phyloP scores from a whole-genome alignment of 345 rosid genomes.

The Schrenkiella parvula region DNA sequence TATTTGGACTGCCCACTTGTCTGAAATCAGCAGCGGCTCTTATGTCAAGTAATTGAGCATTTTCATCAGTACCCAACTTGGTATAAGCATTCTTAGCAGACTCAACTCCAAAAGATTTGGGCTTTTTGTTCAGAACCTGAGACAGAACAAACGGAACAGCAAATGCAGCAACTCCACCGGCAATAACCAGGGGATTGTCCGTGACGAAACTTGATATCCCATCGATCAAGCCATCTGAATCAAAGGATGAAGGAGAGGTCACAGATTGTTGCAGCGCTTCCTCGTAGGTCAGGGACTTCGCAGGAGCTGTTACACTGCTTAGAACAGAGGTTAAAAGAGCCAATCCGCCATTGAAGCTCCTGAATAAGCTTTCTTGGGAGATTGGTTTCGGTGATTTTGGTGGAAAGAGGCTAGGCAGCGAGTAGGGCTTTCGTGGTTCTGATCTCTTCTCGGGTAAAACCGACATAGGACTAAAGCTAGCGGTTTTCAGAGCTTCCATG shows the following conservation, averaged over 20 bases:
- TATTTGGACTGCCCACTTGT: constrained; percentile 71
- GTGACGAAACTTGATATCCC: constrained; percentile 45
- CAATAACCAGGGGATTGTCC: constrained; percentile 69
- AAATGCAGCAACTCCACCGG: constrained; percentile 61
- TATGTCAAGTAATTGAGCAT: constrained; percentile 74
- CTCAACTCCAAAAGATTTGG: constrained; percentile 80
- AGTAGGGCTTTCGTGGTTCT: constrained; percentile 46
- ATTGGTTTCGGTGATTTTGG: constrained; percentile 34
- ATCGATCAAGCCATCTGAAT: constrained; percentile 44
- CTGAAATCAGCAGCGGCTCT: constrained; percentile 59
- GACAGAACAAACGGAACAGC: constrained; percentile 70
- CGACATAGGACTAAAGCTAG: constrained; percentile 60
- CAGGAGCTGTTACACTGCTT: constrained; percentile 34
- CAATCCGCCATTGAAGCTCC: constrained; percentile 54
- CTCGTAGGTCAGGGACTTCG: constrained; percentile 73
- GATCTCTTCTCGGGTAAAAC: constrained; percentile 53
- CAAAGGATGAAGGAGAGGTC: constrained; percentile 40
- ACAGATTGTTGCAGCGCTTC: constrained; percentile 70
- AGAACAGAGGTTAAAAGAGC: constrained; percentile 63
- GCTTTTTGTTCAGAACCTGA: constrained; percentile 45
- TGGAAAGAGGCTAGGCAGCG: constrained; percentile 39
- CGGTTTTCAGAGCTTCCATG: constrained; percentile 80
- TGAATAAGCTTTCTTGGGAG: constrained; percentile 39
- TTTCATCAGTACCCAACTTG: constrained; percentile 63
- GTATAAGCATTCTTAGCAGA: constrained; percentile 77